A percentile compares a stretch with the other conserved stretches of the same genome.
phyloP scores from a whole-genome alignment of 257 asterid genomes.

The Jaltomata sinuosa region DNA sequence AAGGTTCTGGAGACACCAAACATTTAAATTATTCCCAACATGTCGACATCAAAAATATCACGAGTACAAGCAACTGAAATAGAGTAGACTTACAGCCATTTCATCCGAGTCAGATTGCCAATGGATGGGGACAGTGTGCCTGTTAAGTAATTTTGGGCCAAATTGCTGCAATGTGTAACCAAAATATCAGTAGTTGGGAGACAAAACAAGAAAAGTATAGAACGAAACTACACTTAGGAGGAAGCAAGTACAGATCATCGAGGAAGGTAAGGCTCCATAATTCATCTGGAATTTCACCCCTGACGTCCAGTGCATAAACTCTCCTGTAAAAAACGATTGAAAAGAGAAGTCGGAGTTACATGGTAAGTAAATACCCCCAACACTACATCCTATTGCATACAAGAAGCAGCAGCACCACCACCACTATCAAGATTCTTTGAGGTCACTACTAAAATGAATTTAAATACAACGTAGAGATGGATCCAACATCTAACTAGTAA shows the following conservation, averaged over 20 bases:
- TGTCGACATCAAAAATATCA: background rate
- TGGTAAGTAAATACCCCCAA: background rate
- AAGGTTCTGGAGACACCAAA: conserved; percentile 29
- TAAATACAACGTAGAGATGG: background rate
- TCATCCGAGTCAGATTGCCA: conserved; percentile 53
- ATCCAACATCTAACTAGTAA: background rate
- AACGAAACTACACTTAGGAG: background rate
- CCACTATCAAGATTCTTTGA: background rate
- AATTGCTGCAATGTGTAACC: conserved; percentile 28
- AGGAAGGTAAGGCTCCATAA: conserved; percentile 54
- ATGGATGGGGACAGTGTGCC: conserved; percentile 54
- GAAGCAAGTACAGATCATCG: conserved; percentile 21
- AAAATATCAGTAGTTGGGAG: background rate
- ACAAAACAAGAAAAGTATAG: background rate
- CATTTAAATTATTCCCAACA: background rate
- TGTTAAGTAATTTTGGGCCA: conserved; percentile 49
- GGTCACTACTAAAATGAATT: background rate
- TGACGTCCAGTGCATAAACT: conserved; percentile 30
- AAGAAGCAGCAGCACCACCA: background rate
- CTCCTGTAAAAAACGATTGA: conserved; percentile 26
- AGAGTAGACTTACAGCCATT: conserved; percentile 39
- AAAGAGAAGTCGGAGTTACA: background rate
- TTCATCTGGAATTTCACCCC: conserved; percentile 42
- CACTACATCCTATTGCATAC: background rate
- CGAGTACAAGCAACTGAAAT: background rate